Percentiles rank a stretch among this genome's conserved stretches.
Evolutionary conservation across 768 basidiomycete genomes (phyloP).

Genomic region (Arthromyces matolae): DNA sequence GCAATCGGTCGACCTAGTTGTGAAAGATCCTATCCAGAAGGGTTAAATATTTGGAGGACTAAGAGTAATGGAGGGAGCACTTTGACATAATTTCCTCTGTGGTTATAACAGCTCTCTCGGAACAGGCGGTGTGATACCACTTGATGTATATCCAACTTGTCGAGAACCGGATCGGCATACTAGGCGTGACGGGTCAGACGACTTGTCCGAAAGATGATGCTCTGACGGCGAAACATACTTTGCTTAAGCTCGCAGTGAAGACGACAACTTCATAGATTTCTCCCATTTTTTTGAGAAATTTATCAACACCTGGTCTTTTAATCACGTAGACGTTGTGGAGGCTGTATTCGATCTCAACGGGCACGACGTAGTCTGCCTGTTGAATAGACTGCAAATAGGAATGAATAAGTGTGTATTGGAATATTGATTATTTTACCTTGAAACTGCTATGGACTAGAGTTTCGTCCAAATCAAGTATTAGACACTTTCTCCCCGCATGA

Average conservation of each 20-base stretch:
- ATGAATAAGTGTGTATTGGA: conserved; percentile 10
- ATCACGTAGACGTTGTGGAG: conserved; percentile 99
- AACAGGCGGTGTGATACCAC: conserved; percentile 94
- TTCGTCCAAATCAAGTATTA: conserved; percentile 96
- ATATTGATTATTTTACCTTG: conserved; percentile 60
- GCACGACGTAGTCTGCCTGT: conserved; percentile 96
- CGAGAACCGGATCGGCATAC: conserved; percentile 98
- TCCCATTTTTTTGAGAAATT: conserved; percentile 96
- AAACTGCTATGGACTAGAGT: conserved; percentile 97
- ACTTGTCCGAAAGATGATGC: conserved; percentile 1
- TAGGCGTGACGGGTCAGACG: conserved; percentile 27
- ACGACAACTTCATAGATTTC: conserved; percentile 98
- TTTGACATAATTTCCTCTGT: conserved; percentile 99
- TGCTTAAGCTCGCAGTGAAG: conserved; percentile 96
- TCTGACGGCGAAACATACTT: conserved; percentile 48
- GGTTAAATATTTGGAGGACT: not conserved
- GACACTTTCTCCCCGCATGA: conserved; percentile 87
- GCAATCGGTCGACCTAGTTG: conserved; percentile 92
- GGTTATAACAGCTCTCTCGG: conserved; percentile 98
- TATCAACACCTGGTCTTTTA: conserved; percentile 97
- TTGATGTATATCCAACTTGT: conserved; percentile 90
- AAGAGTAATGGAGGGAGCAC: conserved; percentile 32
- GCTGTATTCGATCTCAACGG: conserved; percentile 97
- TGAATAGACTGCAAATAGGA: conserved; percentile 66
- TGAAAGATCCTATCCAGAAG: conserved; percentile 76